Evolutionary conservation across 2,329 filamentous ascomycete genomes (phyloP).

Genomic region (Clarireedia monteithiana): DNA sequence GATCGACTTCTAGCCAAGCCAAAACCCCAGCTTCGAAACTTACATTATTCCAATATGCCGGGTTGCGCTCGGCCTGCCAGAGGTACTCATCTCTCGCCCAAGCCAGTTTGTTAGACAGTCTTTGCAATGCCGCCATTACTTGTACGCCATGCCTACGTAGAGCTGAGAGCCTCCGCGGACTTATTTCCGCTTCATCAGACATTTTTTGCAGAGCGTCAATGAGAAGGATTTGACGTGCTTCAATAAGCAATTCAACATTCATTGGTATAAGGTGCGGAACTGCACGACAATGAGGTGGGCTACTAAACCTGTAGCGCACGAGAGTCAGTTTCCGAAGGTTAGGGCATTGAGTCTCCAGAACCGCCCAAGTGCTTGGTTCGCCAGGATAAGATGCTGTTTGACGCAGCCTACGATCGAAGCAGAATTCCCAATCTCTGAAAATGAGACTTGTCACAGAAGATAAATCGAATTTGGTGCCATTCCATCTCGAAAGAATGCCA

Average conservation of each 20-base stretch:
- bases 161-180: no score
- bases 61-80: background rate
- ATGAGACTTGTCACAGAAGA: background rate
- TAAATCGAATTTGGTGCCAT: background rate
- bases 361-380: background rate
- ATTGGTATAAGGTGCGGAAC: background rate
- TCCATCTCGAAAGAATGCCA: background rate
- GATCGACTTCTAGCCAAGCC: background rate
- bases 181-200: no score
- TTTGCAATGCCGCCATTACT: no score
- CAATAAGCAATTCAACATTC: background rate
- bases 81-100: background rate
- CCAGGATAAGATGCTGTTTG: background rate
- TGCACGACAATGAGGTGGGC: background rate
- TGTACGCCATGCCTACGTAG: no score
- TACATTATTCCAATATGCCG: background rate
- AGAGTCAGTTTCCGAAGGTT: background rate
- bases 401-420: no score
- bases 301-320: accelerated
- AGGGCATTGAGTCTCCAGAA: background rate
- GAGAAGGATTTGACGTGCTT: background rate
- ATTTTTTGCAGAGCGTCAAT: background rate
- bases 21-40: background rate
- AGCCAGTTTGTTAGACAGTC: background rate
- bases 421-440: no score